Base-by-base conservation (phyloP, 2,329 filamentous ascomycete species). In the Emmonsiellopsis sp. region DNA sequence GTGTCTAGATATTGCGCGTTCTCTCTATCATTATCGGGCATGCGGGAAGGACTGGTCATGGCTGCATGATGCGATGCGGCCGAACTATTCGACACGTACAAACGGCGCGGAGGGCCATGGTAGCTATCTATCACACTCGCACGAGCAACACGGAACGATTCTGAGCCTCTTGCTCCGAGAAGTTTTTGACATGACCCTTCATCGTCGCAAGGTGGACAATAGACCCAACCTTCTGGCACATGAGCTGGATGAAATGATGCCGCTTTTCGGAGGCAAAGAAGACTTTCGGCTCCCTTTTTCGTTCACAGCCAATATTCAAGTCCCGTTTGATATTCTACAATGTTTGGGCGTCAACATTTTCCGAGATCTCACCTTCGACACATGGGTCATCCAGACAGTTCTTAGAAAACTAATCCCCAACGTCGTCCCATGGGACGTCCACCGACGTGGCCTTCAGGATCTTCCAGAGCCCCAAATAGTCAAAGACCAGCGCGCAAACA, bases 321-420 rank as follows among this genome's bases (percentile, higher is more conserved):
- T 70, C 3, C 67, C 68, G 0, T 70, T 70, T 45, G 63, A 70
- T 51, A 70, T 70, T 15, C 58, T 70, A 11, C 57, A 62, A 32
- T 56, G 55, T 10, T 59, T 71, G 11, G 68, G 68, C 2, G 65
- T 71, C 7, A 62, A 71, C 42, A 69, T 70, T 13, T 70, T 70
- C 57, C 59, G 64, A 9, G 65, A 70, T 46, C 57, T 70, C 15
- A 57, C 60, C 5, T 71, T 70, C 48, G 68, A 71, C 53, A 70
- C 66, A 1, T 71, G 68, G 67, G 60, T 65, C 7, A 67, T 70
- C 50, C 68, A 71, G 35, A 59, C 57, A 1, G 61, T 67, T 5
- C 47, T 70, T 13, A 56, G 63, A 16, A 71, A 70, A 52, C 53
- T 71, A 2, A 57, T 68, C 1, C 50, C 63, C 26, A 64, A 66